These are phyloP conservation scores for Chenopodium suecicum DNA, from an alignment of 148 eudicot genomes.

Conservation along the genomic window DNA sequence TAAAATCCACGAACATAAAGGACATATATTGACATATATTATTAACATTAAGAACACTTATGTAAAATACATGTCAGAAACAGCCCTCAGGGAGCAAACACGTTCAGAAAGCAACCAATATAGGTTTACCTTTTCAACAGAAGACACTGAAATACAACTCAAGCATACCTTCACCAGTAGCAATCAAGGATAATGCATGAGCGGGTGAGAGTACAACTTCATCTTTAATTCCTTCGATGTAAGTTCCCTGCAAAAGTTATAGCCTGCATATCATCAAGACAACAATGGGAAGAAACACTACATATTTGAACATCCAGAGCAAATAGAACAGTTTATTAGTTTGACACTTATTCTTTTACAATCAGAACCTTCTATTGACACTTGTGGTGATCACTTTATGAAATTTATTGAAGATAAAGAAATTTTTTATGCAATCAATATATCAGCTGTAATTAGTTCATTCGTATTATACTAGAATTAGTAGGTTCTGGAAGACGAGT, in stretches of 20 bases:
- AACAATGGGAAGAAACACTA: conserved; percentile 1
- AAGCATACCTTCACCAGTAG: conserved; percentile 73
- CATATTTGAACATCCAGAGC: background rate
- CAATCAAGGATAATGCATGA: conserved; percentile 77
- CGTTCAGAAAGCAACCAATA: background rate
- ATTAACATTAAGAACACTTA: background rate
- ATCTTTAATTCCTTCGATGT: conserved; percentile 80
- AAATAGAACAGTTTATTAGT: background rate
- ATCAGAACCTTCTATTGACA: background rate
- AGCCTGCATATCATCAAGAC: conserved; percentile 3
- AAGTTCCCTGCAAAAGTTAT: conserved; percentile 56
- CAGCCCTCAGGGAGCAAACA: background rate
- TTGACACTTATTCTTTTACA: background rate
- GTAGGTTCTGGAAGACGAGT: background rate
- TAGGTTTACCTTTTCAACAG: background rate
- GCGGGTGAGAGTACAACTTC: conserved; percentile 84
- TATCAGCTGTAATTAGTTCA: background rate
- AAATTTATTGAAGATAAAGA: background rate
- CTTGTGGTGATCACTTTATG: background rate
- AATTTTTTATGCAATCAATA: background rate
- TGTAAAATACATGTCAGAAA: background rate
- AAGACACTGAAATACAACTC: background rate
- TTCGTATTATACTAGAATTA: background rate
- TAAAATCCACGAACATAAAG: background rate
- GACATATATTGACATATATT: too few species aligned